Conservation (phyloP, 2,329 filamentous ascomycete species). For the Arthrobotrys megalospora region DNA sequence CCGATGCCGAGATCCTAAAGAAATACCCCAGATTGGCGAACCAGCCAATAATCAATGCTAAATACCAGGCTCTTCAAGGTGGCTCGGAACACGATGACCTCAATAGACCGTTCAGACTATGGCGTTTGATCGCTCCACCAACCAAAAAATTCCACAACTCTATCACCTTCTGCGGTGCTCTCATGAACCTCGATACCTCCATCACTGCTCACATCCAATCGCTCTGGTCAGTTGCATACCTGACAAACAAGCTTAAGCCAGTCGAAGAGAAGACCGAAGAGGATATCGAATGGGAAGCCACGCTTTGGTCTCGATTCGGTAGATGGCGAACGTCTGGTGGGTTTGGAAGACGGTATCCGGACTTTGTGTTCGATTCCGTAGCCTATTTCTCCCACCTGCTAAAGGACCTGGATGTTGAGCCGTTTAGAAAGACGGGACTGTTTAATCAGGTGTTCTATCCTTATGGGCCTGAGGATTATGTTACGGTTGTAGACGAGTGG, state of each 20-base stretch:
- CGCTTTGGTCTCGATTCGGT: slow-evolving; percentile 78
- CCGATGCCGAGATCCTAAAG: slow-evolving; percentile 72
- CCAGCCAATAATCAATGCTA: slow-evolving; percentile 71
- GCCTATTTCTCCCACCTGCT: slow-evolving; percentile 80
- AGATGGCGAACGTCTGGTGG: slow-evolving; percentile 79
- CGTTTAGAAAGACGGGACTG: slow-evolving; percentile 72
- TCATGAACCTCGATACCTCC: slow-evolving; percentile 69
- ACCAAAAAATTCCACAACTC: slow-evolving; percentile 59
- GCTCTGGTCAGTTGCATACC: slow-evolving; percentile 78
- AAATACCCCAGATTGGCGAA: slow-evolving; percentile 71
- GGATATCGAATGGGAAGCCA: slow-evolving; percentile 72
- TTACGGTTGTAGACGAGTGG: slow-evolving; percentile 73
- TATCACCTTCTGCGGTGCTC: slow-evolving; percentile 70
- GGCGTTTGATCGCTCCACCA: slow-evolving; percentile 52
- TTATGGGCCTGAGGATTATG: slow-evolving; percentile 75
- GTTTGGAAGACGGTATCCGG: slow-evolving; percentile 75
- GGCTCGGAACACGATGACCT: slow-evolving; percentile 47
- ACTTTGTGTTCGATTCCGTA: slow-evolving; percentile 82
- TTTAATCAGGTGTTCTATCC: slow-evolving; percentile 72
- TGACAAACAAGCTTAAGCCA: slow-evolving; percentile 71
- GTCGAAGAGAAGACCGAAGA: slow-evolving; percentile 64
- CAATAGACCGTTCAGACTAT: slow-evolving; percentile 57
- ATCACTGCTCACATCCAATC: slow-evolving; percentile 71
- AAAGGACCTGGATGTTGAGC: slow-evolving; percentile 75
- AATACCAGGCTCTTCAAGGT: slow-evolving; percentile 68